Evolutionary conservation across 441 rosid species (phyloP).

Genomic region (Sinapis alba): DNA sequence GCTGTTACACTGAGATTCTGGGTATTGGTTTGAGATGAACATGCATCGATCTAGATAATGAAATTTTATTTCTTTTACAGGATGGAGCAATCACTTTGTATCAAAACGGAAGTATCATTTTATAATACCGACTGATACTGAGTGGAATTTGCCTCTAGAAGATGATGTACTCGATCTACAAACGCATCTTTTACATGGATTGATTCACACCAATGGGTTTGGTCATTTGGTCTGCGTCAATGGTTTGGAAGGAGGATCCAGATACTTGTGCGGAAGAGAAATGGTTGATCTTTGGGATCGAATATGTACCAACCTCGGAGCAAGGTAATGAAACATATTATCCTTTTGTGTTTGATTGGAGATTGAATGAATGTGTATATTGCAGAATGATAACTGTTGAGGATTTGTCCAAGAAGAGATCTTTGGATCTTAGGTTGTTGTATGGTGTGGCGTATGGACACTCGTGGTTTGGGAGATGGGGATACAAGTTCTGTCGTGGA

Average conservation of each 20-base stretch:
- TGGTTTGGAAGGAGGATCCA: slow-evolving; percentile 86
- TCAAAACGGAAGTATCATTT: slow-evolving; percentile 48
- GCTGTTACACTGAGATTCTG: too few species aligned
- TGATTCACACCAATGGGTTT: slow-evolving; percentile 81
- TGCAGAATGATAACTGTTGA: slow-evolving; percentile 60
- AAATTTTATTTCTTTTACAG: neutral
- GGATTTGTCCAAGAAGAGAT: slow-evolving; percentile 70
- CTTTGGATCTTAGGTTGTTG: slow-evolving; percentile 71
- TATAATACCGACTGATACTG: slow-evolving; percentile 61
- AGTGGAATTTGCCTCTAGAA: slow-evolving; percentile 68
- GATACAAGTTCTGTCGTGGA: slow-evolving; percentile 73
- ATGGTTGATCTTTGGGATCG: slow-evolving; percentile 89
- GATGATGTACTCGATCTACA: slow-evolving; percentile 56
- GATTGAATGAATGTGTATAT: slow-evolving; percentile 9
- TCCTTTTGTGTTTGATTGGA: slow-evolving; percentile 2
- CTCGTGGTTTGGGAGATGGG: slow-evolving; percentile 92
- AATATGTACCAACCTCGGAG: slow-evolving; percentile 57
- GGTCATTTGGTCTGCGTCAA: slow-evolving; percentile 85
- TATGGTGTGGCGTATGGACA: slow-evolving; percentile 88
- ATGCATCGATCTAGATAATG: neutral
- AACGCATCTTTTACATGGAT: slow-evolving; percentile 76
- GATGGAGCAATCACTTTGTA: neutral
- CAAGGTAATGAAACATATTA: slow-evolving; percentile 46
- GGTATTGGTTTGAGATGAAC: neutral
- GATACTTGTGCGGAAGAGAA: slow-evolving; percentile 68